These are phyloP conservation scores for Bipolaris gigantea DNA, from an alignment of 2,329 filamentous ascomycete species.

Conservation along the genomic window DNA sequence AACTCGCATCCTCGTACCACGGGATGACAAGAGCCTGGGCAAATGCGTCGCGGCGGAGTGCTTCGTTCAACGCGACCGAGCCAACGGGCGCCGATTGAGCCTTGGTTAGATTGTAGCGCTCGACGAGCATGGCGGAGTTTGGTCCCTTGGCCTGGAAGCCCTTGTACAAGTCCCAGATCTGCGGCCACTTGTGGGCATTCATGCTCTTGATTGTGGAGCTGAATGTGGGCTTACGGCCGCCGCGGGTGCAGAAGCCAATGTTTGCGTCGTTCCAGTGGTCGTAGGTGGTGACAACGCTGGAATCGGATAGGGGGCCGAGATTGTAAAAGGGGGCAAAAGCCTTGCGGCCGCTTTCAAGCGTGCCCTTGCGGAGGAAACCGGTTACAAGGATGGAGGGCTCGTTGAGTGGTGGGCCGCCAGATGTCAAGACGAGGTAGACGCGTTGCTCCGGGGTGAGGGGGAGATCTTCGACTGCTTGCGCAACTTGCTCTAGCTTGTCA, in stretches of 20 bases:
- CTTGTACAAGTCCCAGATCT: conserved; percentile 46
- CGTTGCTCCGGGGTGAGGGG: conserved; percentile 41
- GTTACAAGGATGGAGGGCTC: conserved; percentile 31
- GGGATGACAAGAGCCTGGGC: conserved; percentile 46
- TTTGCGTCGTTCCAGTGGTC: conserved; percentile 46
- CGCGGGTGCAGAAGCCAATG: conserved; percentile 43
- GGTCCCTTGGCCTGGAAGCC: conserved; percentile 42
- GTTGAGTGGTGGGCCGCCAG: conserved; percentile 26
- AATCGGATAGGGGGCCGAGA: conserved; percentile 31
- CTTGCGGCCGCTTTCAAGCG: conserved; percentile 31
- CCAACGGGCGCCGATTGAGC: conserved; percentile 22
- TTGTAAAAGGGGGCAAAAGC: conserved; percentile 45
- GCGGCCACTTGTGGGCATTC: conserved; percentile 43
- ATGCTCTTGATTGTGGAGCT: conserved; percentile 41
- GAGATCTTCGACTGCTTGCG: conserved; percentile 44
- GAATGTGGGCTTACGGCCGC: conserved; percentile 47
- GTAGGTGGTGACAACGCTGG: conserved; percentile 39
- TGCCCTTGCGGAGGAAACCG: conserved; percentile 41
- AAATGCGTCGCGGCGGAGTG: conserved; percentile 34
- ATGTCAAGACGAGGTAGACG: conserved; percentile 43
- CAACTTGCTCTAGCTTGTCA: conserved; percentile 38
- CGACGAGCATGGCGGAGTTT: conserved; percentile 40
- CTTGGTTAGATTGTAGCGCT: conserved; percentile 44
- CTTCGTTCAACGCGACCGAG: conserved; percentile 35
- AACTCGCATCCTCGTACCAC: conserved; percentile 44